Evolutionary conservation across 202 grass and related monocot species (phyloP).

Genomic region (Musa balbisiana): DNA sequence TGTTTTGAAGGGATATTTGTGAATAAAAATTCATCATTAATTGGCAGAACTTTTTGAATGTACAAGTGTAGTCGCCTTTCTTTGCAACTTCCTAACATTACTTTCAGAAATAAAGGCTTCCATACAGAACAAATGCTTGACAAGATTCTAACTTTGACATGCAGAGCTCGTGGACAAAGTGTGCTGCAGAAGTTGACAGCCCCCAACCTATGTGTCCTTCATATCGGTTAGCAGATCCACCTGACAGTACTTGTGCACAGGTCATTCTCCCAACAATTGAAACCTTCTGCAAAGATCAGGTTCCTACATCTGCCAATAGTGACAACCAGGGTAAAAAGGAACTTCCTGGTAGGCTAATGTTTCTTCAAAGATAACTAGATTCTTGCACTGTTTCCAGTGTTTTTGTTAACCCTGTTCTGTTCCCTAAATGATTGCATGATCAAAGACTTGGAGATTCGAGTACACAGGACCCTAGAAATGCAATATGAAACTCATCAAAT

Average conservation of each 20-base stretch:
- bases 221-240: constrained; percentile 50
- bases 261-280: constrained; percentile 55
- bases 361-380: constrained; percentile 5
- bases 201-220: constrained; percentile 47
- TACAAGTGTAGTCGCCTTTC: not conserved
- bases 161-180: constrained; percentile 74
- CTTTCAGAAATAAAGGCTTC: not conserved
- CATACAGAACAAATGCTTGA: not conserved
- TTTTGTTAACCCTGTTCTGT: constrained; percentile 7
- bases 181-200: constrained; percentile 58
- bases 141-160: constrained; percentile 1
- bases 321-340: constrained; percentile 50
- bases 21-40: not conserved
- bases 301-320: constrained; percentile 30
- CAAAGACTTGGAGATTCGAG: constrained; percentile 65
- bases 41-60: too few species aligned
- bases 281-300: constrained; percentile 43
- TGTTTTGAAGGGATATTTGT: not conserved
- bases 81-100: not conserved
- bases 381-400: not conserved
- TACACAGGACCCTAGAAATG: constrained; percentile 30
- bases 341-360: constrained; percentile 34
- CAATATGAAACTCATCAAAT: constrained; percentile 21
- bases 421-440: constrained; percentile 51
- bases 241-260: constrained; percentile 73